Evolutionary conservation across 768 basidiomycete species (phyloP).

Genomic region (Leccinum broughii): DNA sequence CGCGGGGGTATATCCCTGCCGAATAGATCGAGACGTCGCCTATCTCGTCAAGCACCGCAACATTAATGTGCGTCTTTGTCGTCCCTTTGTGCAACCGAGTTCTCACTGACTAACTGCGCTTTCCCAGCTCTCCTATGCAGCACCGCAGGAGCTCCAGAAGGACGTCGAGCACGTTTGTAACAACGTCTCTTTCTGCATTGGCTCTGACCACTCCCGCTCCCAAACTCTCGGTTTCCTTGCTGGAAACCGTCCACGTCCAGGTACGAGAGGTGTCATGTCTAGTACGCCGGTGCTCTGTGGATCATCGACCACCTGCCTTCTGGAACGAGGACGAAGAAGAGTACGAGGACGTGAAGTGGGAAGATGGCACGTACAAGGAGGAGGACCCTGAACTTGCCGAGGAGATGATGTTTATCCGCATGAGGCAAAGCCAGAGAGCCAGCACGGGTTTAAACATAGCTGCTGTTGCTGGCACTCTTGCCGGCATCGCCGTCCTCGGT

Average conservation of each 20-base stretch:
- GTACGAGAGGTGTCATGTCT: no score
- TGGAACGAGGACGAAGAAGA: no score
- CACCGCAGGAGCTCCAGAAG: constrained; percentile 55
- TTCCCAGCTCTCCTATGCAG: constrained; percentile 34
- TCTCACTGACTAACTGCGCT: not conserved
- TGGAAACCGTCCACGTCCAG: constrained; percentile 20
- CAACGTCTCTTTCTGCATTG: constrained; percentile 49
- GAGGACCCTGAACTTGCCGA: no score
- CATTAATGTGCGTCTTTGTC: constrained; percentile 71
- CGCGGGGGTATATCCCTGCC: constrained; percentile 27
- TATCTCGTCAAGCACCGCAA: constrained; percentile 96
- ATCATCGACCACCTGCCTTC: no score
- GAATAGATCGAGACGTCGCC: constrained; percentile 99
- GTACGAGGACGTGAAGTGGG: no score
- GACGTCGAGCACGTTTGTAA: constrained; percentile 46
- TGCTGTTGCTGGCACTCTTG: constrained; percentile 48
- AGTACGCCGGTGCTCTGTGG: no score
- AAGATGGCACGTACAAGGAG: no score
- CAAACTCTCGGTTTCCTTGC: constrained; percentile 40
- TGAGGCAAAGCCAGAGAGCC: constrained; percentile 2
- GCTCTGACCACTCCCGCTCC: constrained; percentile 50
- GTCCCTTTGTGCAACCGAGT: not conserved
- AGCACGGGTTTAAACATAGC: constrained; percentile 34
- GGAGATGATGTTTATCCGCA: no score
- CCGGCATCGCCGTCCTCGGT: constrained; percentile 40